Percentiles rank a stretch among this genome's conserved stretches.
Evolutionary conservation across 192 early-diverging fungal genomes (phyloP).

Genomic region (Linnemannia zychae): DNA sequence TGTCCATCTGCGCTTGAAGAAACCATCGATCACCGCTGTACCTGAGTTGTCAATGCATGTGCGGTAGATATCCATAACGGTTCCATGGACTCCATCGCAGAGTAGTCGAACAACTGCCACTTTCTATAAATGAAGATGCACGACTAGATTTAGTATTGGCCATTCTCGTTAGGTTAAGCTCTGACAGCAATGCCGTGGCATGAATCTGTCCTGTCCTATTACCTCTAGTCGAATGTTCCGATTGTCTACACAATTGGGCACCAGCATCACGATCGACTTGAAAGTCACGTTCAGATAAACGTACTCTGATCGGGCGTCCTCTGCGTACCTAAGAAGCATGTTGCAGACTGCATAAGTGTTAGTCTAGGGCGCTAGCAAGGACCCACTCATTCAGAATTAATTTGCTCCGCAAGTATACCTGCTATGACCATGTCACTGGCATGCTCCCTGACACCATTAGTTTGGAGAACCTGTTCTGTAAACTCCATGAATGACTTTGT

Average conservation of each 20-base stretch:
- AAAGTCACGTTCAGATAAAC: constrained; percentile 21
- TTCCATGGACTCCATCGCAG: constrained; percentile 20
- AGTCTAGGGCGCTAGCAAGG: background rate
- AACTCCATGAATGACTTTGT: constrained; percentile 28
- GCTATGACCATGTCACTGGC: constrained; percentile 22
- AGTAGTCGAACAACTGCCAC: background rate
- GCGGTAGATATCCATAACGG: constrained; percentile 9
- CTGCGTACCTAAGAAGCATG: constrained; percentile 29
- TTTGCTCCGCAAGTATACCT: constrained; percentile 28
- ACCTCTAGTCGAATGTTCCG: constrained; percentile 25
- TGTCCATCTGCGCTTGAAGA: constrained; percentile 17
- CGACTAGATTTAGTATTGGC: background rate
- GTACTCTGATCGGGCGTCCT: constrained; percentile 28
- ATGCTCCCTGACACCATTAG: constrained; percentile 2
- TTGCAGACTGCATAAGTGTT: constrained; percentile 31
- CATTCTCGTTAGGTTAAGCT: background rate
- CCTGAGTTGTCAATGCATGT: background rate
- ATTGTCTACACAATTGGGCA: constrained; percentile 27
- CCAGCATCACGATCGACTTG: constrained; percentile 14
- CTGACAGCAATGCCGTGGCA: background rate
- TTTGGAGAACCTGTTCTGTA: constrained; percentile 21
- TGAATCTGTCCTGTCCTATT: background rate
- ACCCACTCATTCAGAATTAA: background rate
- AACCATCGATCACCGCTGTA: background rate
- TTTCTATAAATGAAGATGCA: background rate